Evolutionary conservation across 2,329 filamentous ascomycete species (phyloP), one percentile per base, ranked within the genome.

Genomic region (Thermothelomyces thermophilus): DNA sequence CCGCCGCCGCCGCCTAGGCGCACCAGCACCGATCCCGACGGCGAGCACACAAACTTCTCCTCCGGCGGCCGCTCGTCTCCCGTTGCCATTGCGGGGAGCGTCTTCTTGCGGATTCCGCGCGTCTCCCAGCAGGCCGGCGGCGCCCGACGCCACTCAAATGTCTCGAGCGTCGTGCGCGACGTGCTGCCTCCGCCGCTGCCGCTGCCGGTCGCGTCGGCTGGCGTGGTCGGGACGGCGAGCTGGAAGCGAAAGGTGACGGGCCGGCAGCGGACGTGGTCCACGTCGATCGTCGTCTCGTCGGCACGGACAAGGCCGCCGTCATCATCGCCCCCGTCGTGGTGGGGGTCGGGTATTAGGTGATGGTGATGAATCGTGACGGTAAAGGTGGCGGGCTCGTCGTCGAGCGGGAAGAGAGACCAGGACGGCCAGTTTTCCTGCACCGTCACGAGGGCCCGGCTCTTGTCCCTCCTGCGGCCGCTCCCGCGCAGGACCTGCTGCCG

Each of bases 91-190:
- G 11, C 8, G 17, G 48, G 48, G 19, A 41, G 39, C 0, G 26
- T 41, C n/a, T 19, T 22, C n/a, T 46, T 48, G 45, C 44, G 44
- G 40, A 51, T 44, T 20, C 41, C 41, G 44, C 46, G 52, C 11
- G 49, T 46, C 16, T 54, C 52, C 14, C 37, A 35, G 41, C 35
- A 36, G 17, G 16, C 5, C 20, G 7, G 7, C 3, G 41, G 16
- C 5, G 40, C 45, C 20, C 40, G 44, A 16, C 48, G 48, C 52
- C 52, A 54, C 28, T 46, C 24, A 22, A 54, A 54, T 13, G 31
- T 39, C 20, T 46, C 37, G 20, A 40, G 31, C 30, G 24, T 31
- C 1, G 16, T 31, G n/a, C 2, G n/a, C n/a, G n/a, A n/a, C n/a
- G n/a, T 3, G 11, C 24, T 3, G 16, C 14, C 33, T 2, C 14